Percentiles rank a stretch among this genome's conserved stretches.
These are phyloP conservation scores for Candida albicans DNA, from an alignment of 1,139 yeast genomes.

Conservation along the genomic window DNA sequence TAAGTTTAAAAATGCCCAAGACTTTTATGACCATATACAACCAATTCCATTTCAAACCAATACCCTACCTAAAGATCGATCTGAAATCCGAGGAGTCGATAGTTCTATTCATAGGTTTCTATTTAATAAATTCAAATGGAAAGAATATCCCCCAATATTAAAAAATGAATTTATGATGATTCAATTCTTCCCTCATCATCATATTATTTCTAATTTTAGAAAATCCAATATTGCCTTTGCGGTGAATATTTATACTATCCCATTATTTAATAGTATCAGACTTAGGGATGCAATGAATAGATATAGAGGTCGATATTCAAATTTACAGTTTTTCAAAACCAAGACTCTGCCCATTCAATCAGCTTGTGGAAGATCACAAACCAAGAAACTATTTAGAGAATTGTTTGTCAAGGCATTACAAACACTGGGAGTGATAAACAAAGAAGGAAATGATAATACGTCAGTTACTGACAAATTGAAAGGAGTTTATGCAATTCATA, in stretches of 20 bases:
- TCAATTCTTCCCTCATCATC: slow-evolving; percentile 30
- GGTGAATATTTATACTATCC: slow-evolving; percentile 16
- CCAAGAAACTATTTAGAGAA: slow-evolving; percentile 22
- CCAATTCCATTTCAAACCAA: slow-evolving; percentile 7
- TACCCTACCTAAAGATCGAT: slow-evolving; percentile 26
- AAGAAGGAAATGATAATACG: slow-evolving; percentile 1
- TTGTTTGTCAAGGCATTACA: slow-evolving; percentile 11
- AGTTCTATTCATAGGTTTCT: slow-evolving; percentile 18
- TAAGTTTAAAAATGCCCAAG: background rate
- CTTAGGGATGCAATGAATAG: slow-evolving; percentile 22
- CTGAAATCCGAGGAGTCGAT: slow-evolving; percentile 44
- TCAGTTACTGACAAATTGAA: slow-evolving; percentile 18
- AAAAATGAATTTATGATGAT: slow-evolving; percentile 25
- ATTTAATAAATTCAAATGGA: slow-evolving; percentile 14
- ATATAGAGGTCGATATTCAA: slow-evolving; percentile 31
- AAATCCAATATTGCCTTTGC: slow-evolving; percentile 43
- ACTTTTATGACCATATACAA: background rate
- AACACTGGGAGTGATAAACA: too few species aligned
- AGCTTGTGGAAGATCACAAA: slow-evolving; percentile 33
- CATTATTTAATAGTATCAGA: slow-evolving; percentile 23
- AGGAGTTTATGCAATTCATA: slow-evolving; percentile 46
- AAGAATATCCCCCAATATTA: slow-evolving; percentile 23
- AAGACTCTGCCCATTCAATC: slow-evolving; percentile 32
- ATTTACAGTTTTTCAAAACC: slow-evolving; percentile 24
- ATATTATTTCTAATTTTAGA: slow-evolving; percentile 27